Conservation (phyloP, 495 filamentous ascomycete genomes). For the Aspergillus nanangensis region DNA sequence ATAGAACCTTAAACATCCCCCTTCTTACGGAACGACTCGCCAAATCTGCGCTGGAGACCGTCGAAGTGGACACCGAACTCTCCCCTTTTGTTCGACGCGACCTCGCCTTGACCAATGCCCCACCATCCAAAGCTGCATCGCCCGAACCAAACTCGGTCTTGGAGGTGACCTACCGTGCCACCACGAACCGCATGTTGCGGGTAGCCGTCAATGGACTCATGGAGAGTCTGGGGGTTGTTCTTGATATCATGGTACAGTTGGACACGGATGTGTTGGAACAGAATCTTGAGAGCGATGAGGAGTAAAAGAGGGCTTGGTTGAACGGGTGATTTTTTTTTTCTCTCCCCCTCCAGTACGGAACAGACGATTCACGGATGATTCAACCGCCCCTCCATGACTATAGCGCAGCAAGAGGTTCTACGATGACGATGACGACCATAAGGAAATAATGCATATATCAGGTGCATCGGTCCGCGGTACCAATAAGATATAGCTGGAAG, state of each 20-base stretch:
- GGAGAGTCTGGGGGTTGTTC: slow-evolving; percentile 77
- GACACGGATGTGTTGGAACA: slow-evolving; percentile 73
- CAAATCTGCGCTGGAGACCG: slow-evolving; percentile 64
- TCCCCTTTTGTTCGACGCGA: slow-evolving; percentile 74
- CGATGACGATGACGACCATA: no score
- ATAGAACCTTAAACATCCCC: slow-evolving; percentile 73
- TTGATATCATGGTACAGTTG: slow-evolving; percentile 83
- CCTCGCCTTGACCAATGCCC: slow-evolving; percentile 51
- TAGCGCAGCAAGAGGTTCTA: no score
- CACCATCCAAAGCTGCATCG: slow-evolving; percentile 17
- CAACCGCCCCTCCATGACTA: no score
- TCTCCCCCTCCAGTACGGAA: no score
- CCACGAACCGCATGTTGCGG: slow-evolving; percentile 92
- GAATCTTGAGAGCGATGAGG: slow-evolving; percentile 20
- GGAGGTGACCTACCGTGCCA: slow-evolving; percentile 74
- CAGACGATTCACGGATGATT: no score
- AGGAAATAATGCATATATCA: no score
- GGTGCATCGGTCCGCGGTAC: no score
- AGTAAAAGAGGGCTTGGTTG: slow-evolving; percentile 9
- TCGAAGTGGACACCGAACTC: slow-evolving; percentile 84
- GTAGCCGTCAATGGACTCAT: slow-evolving; percentile 98
- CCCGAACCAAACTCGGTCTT: slow-evolving; percentile 45
- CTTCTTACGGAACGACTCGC: slow-evolving; percentile 81
- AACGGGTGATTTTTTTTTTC: no score
- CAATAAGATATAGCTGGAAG: no score